Evolutionary conservation across 2,329 filamentous ascomycete genomes (phyloP), one percentile per base, ranked within the genome.

Genomic region (Chrysosphaeria jannelii): DNA sequence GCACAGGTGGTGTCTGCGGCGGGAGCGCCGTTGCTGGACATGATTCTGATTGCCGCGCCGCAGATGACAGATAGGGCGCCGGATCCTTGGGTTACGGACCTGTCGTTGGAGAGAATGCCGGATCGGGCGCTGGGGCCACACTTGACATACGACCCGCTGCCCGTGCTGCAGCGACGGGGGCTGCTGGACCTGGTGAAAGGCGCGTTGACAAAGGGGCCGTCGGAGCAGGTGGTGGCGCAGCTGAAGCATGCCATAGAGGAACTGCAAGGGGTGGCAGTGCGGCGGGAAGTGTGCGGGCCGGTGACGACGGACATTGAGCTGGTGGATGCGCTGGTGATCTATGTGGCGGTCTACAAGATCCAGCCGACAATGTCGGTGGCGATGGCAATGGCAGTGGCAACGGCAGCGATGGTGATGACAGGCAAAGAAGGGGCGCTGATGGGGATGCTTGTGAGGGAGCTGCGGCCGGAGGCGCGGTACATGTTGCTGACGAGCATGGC

Each of bases 1-100:
- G 78, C 69, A 46, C 67, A 71, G 34, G 64, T 62, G 36, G 69
- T 93, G 27, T 74, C 79, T 2, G 60, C 65, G 23, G 70, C 85
- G 36, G 85, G 75, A 43, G 66, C 68, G 10, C 85, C 93, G 42
- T 53, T 91, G 24, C 64, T 79, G 32, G 91, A 93, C 37, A 53
- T 90, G 25, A 64, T 97, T 25, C 55, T 93, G 30, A 71, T 71
- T 30, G 76, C 79, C 6, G 72, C 65, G 30, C 74, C 70, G 13
- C n/a, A n/a, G n/a, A n/a, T n/a, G n/a, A n/a, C n/a, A n/a, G n/a
- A n/a, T n/a, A n/a, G n/a, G n/a, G 60, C 58, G 11, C 61, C 72
- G 34, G 64, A 62, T 4, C 70, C 75, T 45, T 70, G 65, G 15
- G 64, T 72, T 36, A 62, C 69, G 23, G 53, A 61, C 12, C 69